Evolutionary conservation across 1,284 basidiomycete species (phyloP).

Genomic region (Abortiporus biennis): DNA sequence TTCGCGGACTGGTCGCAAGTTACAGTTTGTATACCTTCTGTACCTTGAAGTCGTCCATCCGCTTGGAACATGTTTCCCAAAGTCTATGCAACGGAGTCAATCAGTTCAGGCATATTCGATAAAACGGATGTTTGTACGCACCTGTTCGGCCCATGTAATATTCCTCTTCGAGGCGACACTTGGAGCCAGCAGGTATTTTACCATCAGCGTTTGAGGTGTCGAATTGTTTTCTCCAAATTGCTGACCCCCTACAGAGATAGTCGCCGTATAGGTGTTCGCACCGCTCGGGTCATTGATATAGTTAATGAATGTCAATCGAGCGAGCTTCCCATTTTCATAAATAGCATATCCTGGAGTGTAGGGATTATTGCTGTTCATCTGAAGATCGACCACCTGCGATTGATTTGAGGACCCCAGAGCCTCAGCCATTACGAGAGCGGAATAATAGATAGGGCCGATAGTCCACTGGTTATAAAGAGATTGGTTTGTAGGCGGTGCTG

Average conservation of each 20-base stretch:
- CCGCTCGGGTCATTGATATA: conserved; percentile 52
- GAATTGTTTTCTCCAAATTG: conserved; percentile 27
- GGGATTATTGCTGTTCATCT: conserved; percentile 39
- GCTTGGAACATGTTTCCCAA: conserved; percentile 56
- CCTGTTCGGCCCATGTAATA: conserved; percentile 69
- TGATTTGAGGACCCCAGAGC: conserved; percentile 53
- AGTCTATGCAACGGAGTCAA: conserved; percentile 35
- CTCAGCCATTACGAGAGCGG: conserved; percentile 64
- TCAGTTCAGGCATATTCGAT: neutral
- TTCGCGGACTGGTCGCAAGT: conserved; percentile 43
- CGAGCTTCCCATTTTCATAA: conserved; percentile 55
- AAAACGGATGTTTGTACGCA: conserved; percentile 15
- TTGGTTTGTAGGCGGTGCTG: conserved; percentile 57
- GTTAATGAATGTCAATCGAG: conserved; percentile 63
- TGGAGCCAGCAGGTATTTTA: conserved; percentile 49
- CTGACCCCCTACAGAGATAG: conserved; percentile 38
- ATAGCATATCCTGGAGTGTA: conserved; percentile 70
- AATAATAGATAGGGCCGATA: conserved; percentile 64
- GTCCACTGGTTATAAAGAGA: conserved; percentile 55
- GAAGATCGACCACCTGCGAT: conserved; percentile 56
- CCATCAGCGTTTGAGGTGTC: conserved; percentile 40
- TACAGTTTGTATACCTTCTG: conserved; percentile 44
- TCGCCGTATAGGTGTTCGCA: conserved; percentile 42
- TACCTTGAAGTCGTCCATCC: conserved; percentile 55
- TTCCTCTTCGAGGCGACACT: conserved; percentile 59